Evolutionary conservation across 2,329 filamentous ascomycete species (phyloP).

Genomic region (Cladosporium sp.): DNA sequence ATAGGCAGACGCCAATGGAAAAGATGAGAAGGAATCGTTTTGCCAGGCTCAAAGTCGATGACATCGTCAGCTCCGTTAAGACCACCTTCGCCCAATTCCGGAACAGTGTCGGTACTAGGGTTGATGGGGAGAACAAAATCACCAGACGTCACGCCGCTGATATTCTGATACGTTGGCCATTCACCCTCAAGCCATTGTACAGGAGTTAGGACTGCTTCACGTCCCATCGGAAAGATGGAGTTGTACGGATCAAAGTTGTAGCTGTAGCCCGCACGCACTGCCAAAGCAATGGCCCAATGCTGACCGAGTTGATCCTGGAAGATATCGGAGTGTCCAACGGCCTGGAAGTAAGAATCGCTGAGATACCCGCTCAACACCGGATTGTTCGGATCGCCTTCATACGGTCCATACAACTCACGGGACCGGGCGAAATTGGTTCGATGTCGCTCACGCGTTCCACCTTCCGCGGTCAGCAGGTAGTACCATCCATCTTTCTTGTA

Average conservation of each 20-base stretch:
- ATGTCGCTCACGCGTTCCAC: conserved; percentile 38
- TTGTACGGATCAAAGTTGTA: conserved; percentile 26
- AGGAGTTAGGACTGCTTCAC: conserved; percentile 48
- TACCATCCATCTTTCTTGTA: conserved; percentile 33
- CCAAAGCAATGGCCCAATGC: conserved; percentile 50
- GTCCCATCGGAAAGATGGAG: conserved; percentile 47
- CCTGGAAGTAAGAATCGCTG: conserved; percentile 38
- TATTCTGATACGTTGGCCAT: conserved; percentile 33
- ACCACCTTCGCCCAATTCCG: conserved; percentile 36
- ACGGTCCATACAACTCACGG: conserved; percentile 31
- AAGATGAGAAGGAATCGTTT: conserved; percentile 49
- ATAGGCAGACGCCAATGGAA: conserved; percentile 52
- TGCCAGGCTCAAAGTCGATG: conserved; percentile 42
- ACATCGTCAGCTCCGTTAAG: conserved; percentile 39
- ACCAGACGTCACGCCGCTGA: conserved; percentile 39
- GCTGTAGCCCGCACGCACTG: conserved; percentile 40
- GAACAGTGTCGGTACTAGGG: conserved; percentile 34
- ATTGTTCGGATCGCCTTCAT: conserved; percentile 19
- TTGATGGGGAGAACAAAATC: conserved; percentile 29
- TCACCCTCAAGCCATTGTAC: conserved; percentile 45
- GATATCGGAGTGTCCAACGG: conserved; percentile 52
- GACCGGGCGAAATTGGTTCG: conserved; percentile 34
- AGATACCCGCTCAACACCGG: conserved; percentile 21
- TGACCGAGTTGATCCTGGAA: conserved; percentile 47
- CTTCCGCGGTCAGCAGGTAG: conserved; percentile 34